Conservation (phyloP, 192 early-diverging fungal species). For the Helicostylum pulchrum region DNA sequence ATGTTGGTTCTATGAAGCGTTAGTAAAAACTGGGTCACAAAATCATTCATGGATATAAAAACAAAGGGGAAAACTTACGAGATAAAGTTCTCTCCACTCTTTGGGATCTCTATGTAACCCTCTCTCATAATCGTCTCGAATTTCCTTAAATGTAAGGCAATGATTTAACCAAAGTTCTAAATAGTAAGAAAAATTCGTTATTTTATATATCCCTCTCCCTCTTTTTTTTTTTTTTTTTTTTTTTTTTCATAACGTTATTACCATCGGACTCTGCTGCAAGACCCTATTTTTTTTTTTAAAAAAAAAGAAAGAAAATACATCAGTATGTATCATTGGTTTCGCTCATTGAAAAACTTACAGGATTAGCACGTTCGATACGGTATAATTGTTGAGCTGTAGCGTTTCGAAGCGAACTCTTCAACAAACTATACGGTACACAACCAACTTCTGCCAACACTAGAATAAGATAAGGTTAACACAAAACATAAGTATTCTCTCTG, state of each 20-base stretch:
- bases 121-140: constrained; percentile 9
- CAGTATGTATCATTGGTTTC: not conserved
- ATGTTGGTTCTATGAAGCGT: constrained; percentile 6
- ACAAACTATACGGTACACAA: constrained; percentile 6
- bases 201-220: too few relatives aligned
- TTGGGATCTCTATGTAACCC: constrained; percentile 8
- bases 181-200: not conserved
- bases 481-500: not conserved
- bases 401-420: not conserved
- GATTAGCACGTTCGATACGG: constrained; percentile 14
- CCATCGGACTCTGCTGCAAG: not conserved
- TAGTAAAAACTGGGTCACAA: not conserved
- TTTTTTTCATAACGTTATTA: not conserved
- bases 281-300: constrained; percentile 1
- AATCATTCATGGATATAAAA: not conserved
- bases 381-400: constrained; percentile 12
- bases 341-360: constrained; percentile 2
- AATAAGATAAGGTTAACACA: not conserved
- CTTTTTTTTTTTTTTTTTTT: not conserved
- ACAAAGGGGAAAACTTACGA: not conserved
- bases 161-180: constrained; percentile 17
- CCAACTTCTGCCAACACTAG: constrained; percentile 13
- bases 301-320: not conserved
- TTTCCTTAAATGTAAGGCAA: constrained; percentile 6
- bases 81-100: constrained; percentile 18